Conservation (phyloP, 2,329 filamentous ascomycete species). For the Chaetomium strumarium region DNA sequence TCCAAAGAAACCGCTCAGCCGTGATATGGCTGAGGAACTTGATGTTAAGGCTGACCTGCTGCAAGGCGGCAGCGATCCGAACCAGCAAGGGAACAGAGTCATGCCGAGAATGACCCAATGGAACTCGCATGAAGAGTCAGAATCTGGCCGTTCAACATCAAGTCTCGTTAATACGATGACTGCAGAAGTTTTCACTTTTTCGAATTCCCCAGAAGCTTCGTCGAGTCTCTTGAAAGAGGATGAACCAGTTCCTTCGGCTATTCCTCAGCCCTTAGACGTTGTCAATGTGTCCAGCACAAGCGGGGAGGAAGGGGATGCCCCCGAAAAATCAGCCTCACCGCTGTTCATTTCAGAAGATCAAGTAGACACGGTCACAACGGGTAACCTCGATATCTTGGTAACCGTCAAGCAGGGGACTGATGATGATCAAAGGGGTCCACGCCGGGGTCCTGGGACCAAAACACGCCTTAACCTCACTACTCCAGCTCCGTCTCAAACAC, state of each 20-base stretch:
- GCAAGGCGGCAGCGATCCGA: neutral
- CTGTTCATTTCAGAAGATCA: constrained; percentile 5
- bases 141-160: neutral
- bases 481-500: neutral
- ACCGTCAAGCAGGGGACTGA: neutral
- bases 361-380: neutral
- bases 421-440: neutral
- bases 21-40: neutral
- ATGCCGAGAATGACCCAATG: neutral
- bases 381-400: neutral
- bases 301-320: neutral
- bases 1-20: neutral
- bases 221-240: neutral
- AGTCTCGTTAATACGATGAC: neutral
- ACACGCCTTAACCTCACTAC: neutral
- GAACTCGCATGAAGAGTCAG: neutral
- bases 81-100: neutral
- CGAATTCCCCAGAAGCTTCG: neutral
- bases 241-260: neutral
- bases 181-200: neutral
- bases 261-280: neutral
- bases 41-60: neutral
- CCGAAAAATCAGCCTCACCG: neutral
- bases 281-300: neutral
- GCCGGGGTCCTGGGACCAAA: neutral